phyloP scores from a whole-genome alignment of 441 rosid genomes.

The Sinapis alba region DNA sequence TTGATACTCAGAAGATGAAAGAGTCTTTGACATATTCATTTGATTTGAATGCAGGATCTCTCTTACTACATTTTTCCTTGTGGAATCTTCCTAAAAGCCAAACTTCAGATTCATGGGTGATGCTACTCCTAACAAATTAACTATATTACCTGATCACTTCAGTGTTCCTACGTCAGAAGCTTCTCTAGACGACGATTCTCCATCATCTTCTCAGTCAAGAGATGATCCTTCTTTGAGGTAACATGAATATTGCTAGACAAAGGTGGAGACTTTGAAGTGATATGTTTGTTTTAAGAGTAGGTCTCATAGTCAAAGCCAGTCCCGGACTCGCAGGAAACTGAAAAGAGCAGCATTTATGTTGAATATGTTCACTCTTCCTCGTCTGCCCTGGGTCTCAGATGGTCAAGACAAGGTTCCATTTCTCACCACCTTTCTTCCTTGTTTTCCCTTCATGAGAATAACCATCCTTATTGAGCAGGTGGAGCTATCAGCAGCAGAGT shows the following conservation, averaged over 20 bases:
- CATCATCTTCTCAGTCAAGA: slow-evolving; percentile 48
- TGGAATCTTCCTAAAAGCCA: slow-evolving; percentile 8
- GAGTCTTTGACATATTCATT: too few species aligned
- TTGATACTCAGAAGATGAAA: too few species aligned
- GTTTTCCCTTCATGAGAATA: neutral
- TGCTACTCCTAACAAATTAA: slow-evolving; percentile 64
- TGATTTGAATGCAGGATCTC: too few species aligned
- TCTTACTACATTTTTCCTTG: neutral
- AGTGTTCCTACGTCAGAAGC: slow-evolving; percentile 52
- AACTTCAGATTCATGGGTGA: slow-evolving; percentile 68
- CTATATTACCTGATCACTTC: slow-evolving; percentile 73
- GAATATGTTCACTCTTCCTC: slow-evolving; percentile 64
- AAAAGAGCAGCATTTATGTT: slow-evolving; percentile 68
- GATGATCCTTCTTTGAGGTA: slow-evolving; percentile 52
- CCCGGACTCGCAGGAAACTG: slow-evolving; percentile 51
- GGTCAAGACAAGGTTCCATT: slow-evolving; percentile 75
- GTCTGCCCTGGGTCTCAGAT: slow-evolving; percentile 73
- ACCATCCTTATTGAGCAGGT: slow-evolving; percentile 51
- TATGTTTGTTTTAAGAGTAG: slow-evolving; percentile 53
- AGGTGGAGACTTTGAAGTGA: slow-evolving; percentile 1
- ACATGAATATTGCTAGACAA: neutral
- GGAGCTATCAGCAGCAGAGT: slow-evolving; percentile 64
- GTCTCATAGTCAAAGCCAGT: slow-evolving; percentile 43
- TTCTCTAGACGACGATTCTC: slow-evolving; percentile 43
- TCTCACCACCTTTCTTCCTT: neutral